These are phyloP conservation scores for Laguncularia racemosa DNA, from an alignment of 345 rosid genomes.

Conservation along the genomic window DNA sequence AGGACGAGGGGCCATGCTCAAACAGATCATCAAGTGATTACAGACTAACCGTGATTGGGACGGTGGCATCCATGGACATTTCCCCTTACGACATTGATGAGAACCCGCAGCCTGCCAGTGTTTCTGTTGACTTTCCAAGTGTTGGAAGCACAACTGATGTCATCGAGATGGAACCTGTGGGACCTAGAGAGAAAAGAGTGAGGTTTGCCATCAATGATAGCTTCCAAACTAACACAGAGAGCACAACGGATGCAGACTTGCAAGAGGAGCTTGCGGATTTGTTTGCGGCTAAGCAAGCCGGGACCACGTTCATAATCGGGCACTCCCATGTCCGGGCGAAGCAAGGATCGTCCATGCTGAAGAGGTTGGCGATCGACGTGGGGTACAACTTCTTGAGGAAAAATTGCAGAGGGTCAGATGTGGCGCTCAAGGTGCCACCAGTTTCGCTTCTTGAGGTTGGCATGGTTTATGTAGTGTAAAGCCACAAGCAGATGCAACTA, in stretches of 20 bases:
- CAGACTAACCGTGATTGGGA: constrained; percentile 73
- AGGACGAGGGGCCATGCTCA: constrained; percentile 29
- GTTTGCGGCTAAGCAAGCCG: constrained; percentile 62
- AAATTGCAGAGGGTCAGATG: constrained; percentile 90
- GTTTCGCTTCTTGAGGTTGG: constrained; percentile 90
- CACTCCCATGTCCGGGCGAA: constrained; percentile 92
- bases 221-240: constrained; percentile 19
- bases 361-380: constrained; percentile 62
- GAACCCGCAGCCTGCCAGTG: constrained; percentile 56
- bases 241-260: constrained; percentile 27
- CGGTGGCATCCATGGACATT: constrained; percentile 23
- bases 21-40: constrained; percentile 61
- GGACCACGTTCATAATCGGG: constrained; percentile 85
- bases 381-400: constrained; percentile 86
- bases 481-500: neutral
- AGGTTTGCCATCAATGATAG: constrained; percentile 62
- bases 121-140: constrained; percentile 58
- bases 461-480: constrained; percentile 82
- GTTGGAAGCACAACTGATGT: constrained; percentile 58
- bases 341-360: constrained; percentile 82
- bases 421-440: constrained; percentile 86
- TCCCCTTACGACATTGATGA: constrained; percentile 60
- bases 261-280: constrained; percentile 69
- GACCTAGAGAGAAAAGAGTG: constrained; percentile 35
- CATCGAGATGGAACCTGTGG: constrained; percentile 56